Evolutionary conservation across 768 basidiomycete genomes (phyloP), one percentile per base, ranked within the genome.

Genomic region (Pholiota microspora): DNA sequence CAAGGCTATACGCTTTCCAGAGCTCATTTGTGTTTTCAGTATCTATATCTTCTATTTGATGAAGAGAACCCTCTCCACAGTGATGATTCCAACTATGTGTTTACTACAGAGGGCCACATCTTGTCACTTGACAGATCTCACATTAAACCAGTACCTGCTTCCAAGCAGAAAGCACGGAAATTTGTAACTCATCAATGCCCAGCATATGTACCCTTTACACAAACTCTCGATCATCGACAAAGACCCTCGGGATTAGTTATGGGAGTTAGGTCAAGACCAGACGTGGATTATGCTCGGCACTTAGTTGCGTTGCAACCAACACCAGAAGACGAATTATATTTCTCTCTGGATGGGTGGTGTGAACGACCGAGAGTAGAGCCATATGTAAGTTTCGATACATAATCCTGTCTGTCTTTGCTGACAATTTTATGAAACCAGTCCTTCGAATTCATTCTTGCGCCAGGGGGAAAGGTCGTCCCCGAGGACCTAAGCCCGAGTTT

Each of bases 91-190:
- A 90, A 94, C 67, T 89, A 86, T 58, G 91, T 98, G 8, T 89
- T 97, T 66, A 92, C 94, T 5, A 99, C 97, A 0, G 97, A 98
- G 69, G 97, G 96, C 0, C 97, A 99, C 66, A 79, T 93, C 23
- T 75, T 99, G 40, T 77, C 78, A 9, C 78, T 97, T 16, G 83
- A 82, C 1, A 68, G 62, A 34, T 63, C 80, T 44, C 74, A 81
- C 47, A 73, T 89, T 25, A 80, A 75, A 57, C 79, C 81, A 7
- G 71, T 81, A 32, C 83, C 88, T n/a, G 58, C 80, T 28, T 71
- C 80, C 3, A 82, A 85, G 15, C 79, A 80, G 62, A 80, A 80
- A 59, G 70, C 84, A 57, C 84, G 90, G 16, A 77, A 79, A 21
- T 75, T 82, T 24, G 83, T 88, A 61, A 80, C 71, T 53, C 81